Evolutionary conservation across 495 filamentous ascomycete genomes (phyloP), one percentile per base, ranked within the genome.

Genomic region (Collariella sp.): DNA sequence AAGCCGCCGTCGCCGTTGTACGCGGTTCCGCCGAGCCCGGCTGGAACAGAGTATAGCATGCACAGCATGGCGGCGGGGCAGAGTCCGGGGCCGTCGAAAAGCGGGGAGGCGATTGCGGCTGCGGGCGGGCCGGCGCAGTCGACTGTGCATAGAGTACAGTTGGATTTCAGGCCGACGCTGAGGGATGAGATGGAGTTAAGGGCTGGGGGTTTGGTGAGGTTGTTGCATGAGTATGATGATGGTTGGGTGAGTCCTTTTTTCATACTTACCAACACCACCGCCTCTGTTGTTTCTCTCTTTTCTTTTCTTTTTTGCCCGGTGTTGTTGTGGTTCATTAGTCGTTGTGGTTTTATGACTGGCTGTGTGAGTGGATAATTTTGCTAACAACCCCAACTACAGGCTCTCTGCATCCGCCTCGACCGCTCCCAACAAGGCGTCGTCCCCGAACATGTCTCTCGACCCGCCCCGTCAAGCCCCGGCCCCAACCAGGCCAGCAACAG

Each of bases 151-250:
- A 87, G 93, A 54, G 89, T 96, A 29, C 93, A 97, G 65, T 79
- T 97, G 58, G 93, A 96, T 67, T 99, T 97, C 70, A 87, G 81
- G 62, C 94, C 93, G 2, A 90, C 87, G 3, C 83, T 95, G 79
- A 85, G 86, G 2, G 93, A 99, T 62, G 93, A 99, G 67, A 70
- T 99, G 60, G 85, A 76, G 40, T 80, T 99, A 11, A 77, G 72
- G 39, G 76, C 83, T 42, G 93, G 93, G 58, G 81, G 89, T 50
- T 76, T 99, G 4, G 86, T 97, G 26, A 79, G 91, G 50, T 74
- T 99, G 56, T 68, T 97, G 34, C 89, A 97, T 59, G 91, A 96
- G 69, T 99, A 97, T 67, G 94, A 99, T 66, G 93, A 99, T 75
- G 93, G 93, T 66, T 99, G 93, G 93, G 87, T 89, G 82, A 77